Conservation (phyloP, 179 eudicot genomes). For the Patellifolia procumbens region DNA sequence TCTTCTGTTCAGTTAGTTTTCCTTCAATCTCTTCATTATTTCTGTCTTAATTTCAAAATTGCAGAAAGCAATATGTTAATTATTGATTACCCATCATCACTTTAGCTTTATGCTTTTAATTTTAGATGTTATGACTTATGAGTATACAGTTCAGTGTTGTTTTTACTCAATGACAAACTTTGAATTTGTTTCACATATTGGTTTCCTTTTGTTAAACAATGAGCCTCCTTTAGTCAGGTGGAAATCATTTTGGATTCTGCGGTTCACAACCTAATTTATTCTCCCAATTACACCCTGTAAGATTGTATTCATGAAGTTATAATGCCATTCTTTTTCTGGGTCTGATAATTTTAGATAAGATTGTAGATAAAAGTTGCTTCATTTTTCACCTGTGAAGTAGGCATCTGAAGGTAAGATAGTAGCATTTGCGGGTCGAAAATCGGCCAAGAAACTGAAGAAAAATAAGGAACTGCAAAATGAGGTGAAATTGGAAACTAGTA, state of each 20-base stretch:
- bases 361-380: no score
- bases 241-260: conserved; percentile 28
- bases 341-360: not conserved
- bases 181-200: no score
- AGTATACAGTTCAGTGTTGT: not conserved
- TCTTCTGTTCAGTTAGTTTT: conserved; percentile 10
- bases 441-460: conserved; percentile 52
- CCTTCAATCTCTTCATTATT: no score
- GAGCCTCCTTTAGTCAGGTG: conserved; percentile 42
- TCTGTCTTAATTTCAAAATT: no score
- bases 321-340: not conserved
- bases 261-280: no score
- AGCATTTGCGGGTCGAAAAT: conserved; percentile 59
- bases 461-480: conserved; percentile 35
- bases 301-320: conserved; percentile 23
- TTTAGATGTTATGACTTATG: not conserved
- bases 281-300: conserved; percentile 43
- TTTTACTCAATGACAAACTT: conserved; percentile 1
- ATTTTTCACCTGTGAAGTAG: conserved; percentile 24
- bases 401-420: conserved; percentile 37
- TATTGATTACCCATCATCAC: conserved; percentile 16
- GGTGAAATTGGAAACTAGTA: conserved; percentile 23
- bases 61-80: not conserved
- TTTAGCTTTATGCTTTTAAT: not conserved
- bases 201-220: conserved; percentile 14